Percentiles rank a stretch among this genome's conserved stretches.
These are phyloP conservation scores for Aspergillus versicolor DNA, from an alignment of 2,329 filamentous ascomycete genomes.

Conservation along the genomic window DNA sequence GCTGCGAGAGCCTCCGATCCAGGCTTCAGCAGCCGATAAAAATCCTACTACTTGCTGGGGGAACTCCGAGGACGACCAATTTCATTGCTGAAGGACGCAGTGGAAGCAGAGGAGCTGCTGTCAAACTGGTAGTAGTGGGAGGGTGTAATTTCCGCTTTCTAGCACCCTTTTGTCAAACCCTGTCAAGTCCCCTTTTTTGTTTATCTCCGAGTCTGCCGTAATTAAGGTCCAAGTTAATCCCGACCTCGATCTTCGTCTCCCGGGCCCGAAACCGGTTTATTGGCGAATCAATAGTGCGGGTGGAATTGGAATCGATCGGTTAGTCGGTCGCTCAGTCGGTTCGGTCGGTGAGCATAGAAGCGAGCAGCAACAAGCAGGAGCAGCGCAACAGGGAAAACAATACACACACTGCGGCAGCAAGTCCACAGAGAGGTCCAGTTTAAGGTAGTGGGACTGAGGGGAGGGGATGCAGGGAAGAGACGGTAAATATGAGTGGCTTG, in stretches of 20 bases:
- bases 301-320: conserved; percentile 5
- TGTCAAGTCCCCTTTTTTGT: background rate
- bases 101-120: background rate
- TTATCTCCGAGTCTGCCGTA: background rate
- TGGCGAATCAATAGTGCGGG: conserved; percentile 5
- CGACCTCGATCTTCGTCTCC: background rate
- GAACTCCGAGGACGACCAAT: conserved; percentile 6
- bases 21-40: conserved; percentile 5
- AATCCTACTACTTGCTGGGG: conserved; percentile 13
- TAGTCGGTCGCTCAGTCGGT: conserved; percentile 7
- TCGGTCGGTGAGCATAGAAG: conserved; percentile 6
- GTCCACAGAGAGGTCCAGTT: background rate
- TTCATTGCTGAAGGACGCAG: conserved; percentile 17
- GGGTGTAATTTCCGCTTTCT: background rate
- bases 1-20: conserved; percentile 8
- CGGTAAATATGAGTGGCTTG: conserved; percentile 2
- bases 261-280: conserved; percentile 1
- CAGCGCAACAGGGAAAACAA: background rate
- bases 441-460: conserved; percentile 1
- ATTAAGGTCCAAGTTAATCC: background rate
- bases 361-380: background rate
- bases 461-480: conserved; percentile 1
- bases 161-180: background rate
- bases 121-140: background rate
- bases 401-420: conserved; percentile 10